A percentile compares a stretch with the other conserved stretches of the same genome.
Evolutionary conservation across 1,284 basidiomycete genomes (phyloP).

Genomic region (Cerioporus squamosus): DNA sequence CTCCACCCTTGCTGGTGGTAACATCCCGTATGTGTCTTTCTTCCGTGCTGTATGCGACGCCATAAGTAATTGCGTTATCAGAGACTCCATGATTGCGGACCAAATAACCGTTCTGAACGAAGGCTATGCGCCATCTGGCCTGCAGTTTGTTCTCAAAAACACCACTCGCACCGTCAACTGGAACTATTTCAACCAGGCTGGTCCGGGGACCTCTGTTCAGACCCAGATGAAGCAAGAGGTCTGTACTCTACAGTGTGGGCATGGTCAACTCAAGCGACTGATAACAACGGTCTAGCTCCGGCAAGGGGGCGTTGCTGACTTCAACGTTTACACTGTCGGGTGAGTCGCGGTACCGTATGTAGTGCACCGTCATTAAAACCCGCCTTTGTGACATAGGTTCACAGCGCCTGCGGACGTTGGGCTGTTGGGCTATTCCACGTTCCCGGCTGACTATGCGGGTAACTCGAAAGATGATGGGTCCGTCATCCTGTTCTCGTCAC

Average conservation of each 20-base stretch:
- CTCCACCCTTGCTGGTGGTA: conserved; percentile 44
- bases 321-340: conserved; percentile 60
- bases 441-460: conserved; percentile 46
- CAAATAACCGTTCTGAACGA: conserved; percentile 54
- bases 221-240: conserved; percentile 51
- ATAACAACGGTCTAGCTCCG: conserved; percentile 35
- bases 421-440: conserved; percentile 55
- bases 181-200: conserved; percentile 52
- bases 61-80: conserved; percentile 24
- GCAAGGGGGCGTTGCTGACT: conserved; percentile 43
- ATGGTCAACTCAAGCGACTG: neutral
- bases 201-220: conserved; percentile 43
- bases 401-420: conserved; percentile 40
- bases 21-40: conserved; percentile 43
- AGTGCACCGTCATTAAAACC: neutral
- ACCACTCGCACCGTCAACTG: conserved; percentile 51
- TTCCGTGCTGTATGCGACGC: too few relatives aligned
- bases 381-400: conserved; percentile 31
- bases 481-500: conserved; percentile 52
- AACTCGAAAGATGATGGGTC: conserved; percentile 51
- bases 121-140: conserved; percentile 46
- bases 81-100: conserved; percentile 41
- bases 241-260: neutral
- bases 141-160: conserved; percentile 48
- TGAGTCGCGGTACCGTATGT: conserved; percentile 16